Evolutionary conservation across 2,329 filamentous ascomycete species (phyloP).

Genomic region (Pestalotiopsis sp.): DNA sequence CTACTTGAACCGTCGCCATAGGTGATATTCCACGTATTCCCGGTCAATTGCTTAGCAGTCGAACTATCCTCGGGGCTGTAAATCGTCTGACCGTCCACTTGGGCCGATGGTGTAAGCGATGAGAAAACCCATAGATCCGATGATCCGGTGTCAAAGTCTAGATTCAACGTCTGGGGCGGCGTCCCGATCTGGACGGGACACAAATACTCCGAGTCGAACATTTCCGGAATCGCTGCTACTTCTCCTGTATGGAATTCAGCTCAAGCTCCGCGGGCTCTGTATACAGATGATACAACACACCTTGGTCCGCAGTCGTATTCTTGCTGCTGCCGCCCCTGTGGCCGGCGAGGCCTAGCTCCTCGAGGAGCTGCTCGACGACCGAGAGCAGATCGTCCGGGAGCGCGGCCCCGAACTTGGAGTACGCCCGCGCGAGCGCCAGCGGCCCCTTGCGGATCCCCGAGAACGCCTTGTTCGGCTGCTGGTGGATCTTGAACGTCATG

Average conservation of each 20-base stretch:
- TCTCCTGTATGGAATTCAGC: slow-evolving; percentile 20
- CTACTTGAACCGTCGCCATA: slow-evolving; percentile 40
- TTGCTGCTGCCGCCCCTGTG: neutral
- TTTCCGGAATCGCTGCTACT: slow-evolving; percentile 28
- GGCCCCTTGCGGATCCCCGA: slow-evolving; percentile 8
- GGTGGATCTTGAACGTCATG: slow-evolving; percentile 14
- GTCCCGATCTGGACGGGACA: slow-evolving; percentile 36
- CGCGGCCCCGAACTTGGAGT: slow-evolving; percentile 10
- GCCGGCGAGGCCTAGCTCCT: slow-evolving; percentile 3
- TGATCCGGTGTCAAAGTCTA: slow-evolving; percentile 48
- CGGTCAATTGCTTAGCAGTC: slow-evolving; percentile 36
- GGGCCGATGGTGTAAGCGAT: slow-evolving; percentile 28
- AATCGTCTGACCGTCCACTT: slow-evolving; percentile 38
- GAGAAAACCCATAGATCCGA: slow-evolving; percentile 51
- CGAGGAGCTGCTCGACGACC: slow-evolving; percentile 6
- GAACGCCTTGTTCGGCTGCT: slow-evolving; percentile 10
- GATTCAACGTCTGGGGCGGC: slow-evolving; percentile 40
- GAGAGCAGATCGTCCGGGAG: slow-evolving; percentile 12
- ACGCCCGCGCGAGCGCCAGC: slow-evolving; percentile 11
- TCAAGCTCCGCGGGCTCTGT: neutral
- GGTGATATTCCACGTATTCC: slow-evolving; percentile 39
- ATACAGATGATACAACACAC: neutral
- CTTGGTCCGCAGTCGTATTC: neutral
- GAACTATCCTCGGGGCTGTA: slow-evolving; percentile 40
- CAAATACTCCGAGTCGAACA: slow-evolving; percentile 33